Conservation (phyloP, 2,329 filamentous ascomycete species). For the Chalara sp. region DNA sequence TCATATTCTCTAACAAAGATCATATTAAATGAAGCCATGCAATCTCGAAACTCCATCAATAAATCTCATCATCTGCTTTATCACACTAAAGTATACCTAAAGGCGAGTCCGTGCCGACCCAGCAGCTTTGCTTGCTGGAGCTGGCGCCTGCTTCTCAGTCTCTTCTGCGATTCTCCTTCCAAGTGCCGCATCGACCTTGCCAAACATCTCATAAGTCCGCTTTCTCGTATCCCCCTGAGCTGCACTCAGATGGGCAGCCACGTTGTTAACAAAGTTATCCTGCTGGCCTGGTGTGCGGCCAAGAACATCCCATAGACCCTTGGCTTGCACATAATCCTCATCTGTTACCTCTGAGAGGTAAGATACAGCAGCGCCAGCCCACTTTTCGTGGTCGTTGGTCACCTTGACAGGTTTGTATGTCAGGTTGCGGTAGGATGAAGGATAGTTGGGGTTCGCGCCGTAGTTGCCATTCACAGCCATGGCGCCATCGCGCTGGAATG, state of each 20-base stretch:
- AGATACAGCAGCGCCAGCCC: conserved; percentile 38
- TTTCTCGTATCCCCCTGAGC: conserved; percentile 44
- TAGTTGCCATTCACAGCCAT: conserved; percentile 35
- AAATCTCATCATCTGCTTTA: too few species aligned
- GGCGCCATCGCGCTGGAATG: conserved; percentile 34
- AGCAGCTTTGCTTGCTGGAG: conserved; percentile 1
- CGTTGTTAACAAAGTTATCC: conserved; percentile 53
- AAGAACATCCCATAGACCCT: conserved; percentile 28
- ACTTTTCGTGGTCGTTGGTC: conserved; percentile 39
- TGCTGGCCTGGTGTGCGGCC: conserved; percentile 48
- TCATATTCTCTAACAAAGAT: too few species aligned
- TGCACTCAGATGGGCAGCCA: conserved; percentile 45
- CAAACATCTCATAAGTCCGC: conserved; percentile 17
- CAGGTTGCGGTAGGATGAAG: conserved; percentile 2
- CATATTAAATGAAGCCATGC: too few species aligned
- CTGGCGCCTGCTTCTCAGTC: conserved; percentile 37
- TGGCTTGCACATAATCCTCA: conserved; percentile 29
- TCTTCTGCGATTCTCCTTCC: conserved; percentile 39
- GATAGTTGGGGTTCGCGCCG: conserved; percentile 37
- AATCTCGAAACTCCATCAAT: too few species aligned
- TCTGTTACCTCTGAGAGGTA: conserved; percentile 34
- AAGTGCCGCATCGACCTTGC: not conserved
- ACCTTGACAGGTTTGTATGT: conserved; percentile 7
- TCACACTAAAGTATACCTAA: too few species aligned
- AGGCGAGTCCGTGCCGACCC: too few species aligned